Evolutionary conservation across 2,329 filamentous ascomycete species (phyloP).

Genomic region (Ascochyta viciae-villosae): DNA sequence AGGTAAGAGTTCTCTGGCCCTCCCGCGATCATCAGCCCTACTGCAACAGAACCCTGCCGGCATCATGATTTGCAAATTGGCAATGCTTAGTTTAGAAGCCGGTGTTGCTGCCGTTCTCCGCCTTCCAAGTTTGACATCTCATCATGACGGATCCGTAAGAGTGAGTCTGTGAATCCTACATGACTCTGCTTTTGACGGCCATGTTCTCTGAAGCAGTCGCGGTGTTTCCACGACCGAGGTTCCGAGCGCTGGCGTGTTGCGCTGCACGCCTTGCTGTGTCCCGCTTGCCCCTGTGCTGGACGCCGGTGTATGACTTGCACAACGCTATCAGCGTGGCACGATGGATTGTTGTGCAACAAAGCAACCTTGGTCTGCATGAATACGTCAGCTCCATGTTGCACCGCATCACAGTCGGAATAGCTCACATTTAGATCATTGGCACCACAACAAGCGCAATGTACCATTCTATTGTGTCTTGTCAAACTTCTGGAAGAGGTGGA

Average conservation of each 20-base stretch:
- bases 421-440: slow-evolving; percentile 5
- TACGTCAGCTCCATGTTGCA: slow-evolving; percentile 14
- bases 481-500: slow-evolving; percentile 8
- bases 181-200: slow-evolving; percentile 9
- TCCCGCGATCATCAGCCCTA: slow-evolving; percentile 18
- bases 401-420: slow-evolving; percentile 1
- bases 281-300: slow-evolving; percentile 8
- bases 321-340: slow-evolving; percentile 9
- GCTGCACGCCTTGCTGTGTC: slow-evolving; percentile 6
- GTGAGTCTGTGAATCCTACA: neutral
- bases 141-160: neutral
- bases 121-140: neutral
- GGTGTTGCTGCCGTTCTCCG: neutral
- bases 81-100: slow-evolving; percentile 8
- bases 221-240: neutral
- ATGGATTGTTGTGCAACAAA: neutral
- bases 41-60: slow-evolving; percentile 15
- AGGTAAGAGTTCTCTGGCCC: neutral
- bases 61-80: slow-evolving; percentile 15
- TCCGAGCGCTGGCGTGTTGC: neutral
- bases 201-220: slow-evolving; percentile 5
- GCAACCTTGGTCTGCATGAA: neutral
- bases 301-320: slow-evolving; percentile 4
- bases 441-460: neutral
- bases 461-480: neutral